These are phyloP conservation scores for Antonospora locustae DNA, from an alignment of 371 early-diverging fungal species.

Conservation along the genomic window DNA sequence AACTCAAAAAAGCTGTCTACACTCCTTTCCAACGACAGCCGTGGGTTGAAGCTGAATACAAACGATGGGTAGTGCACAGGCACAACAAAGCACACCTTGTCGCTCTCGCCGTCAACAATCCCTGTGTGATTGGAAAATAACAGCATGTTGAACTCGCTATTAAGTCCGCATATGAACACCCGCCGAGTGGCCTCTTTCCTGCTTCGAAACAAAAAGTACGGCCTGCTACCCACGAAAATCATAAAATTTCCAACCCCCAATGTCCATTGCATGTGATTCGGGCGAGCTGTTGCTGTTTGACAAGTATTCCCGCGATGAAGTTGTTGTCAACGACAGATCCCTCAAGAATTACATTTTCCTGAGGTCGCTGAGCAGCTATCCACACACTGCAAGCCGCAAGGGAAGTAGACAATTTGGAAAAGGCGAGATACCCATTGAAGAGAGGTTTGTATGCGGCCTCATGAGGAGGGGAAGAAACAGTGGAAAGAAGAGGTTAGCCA, in stretches of 20 bases:
- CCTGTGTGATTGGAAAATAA: constrained; percentile 22
- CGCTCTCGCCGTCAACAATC: background rate
- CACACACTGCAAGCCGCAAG: constrained; percentile 49
- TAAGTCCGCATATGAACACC: constrained; percentile 15
- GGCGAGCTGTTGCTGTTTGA: constrained; percentile 42
- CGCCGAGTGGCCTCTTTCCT: constrained; percentile 3
- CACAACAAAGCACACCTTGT: constrained; percentile 31
- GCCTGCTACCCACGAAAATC: constrained; percentile 19
- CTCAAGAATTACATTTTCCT: constrained; percentile 50
- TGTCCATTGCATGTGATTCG: background rate
- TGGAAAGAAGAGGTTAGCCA: constrained; percentile 98
- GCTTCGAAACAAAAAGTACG: constrained; percentile 13
- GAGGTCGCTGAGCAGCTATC: constrained; percentile 37
- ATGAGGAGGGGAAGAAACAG: constrained; percentile 99
- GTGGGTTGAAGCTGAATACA: constrained; percentile 5
- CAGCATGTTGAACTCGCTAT: constrained; percentile 18
- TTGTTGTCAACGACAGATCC: constrained; percentile 44
- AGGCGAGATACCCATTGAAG: constrained; percentile 82
- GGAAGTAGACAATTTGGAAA: constrained; percentile 56
- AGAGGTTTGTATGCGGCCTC: constrained; percentile 94
- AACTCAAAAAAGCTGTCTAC: constrained; percentile 18
- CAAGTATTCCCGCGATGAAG: constrained; percentile 47
- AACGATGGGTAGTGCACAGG: constrained; percentile 40
- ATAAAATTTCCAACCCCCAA: constrained; percentile 16
- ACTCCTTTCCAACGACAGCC: constrained; percentile 3